Evolutionary conservation across 768 basidiomycete genomes (phyloP), one percentile per base, ranked within the genome.

Genomic region (Chalciporus piperatus): DNA sequence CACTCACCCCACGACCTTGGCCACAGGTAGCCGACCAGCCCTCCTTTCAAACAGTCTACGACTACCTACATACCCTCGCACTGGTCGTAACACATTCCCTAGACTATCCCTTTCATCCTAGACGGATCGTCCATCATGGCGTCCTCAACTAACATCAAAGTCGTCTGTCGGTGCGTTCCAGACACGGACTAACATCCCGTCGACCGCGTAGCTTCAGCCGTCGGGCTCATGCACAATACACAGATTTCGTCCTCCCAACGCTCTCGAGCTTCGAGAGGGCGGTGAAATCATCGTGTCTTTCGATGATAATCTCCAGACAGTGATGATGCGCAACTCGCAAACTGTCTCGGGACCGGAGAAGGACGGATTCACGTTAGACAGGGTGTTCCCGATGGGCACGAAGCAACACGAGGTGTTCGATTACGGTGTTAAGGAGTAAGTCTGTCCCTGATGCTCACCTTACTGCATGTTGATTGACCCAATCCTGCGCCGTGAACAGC

Each of bases 311-410:
- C 74, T 91, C 27, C 87, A 88, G 61, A 89, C 90, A 2, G 91
- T 90, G 47, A 78, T 85, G 59, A 76, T 98, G 73, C 87, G 84
- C 71, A 85, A 82, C 37, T 76, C 83, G 33, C 77, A 82, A 57
- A 64, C 81, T 20, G 77, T 81, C 51, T 80, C 86, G 41, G 95
- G 93, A 3, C 89, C 94, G 41, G 95, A 97, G 76, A 96, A 85
- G 75, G 90, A 94, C 76, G 96, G 96, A 23, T 99, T 99, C 74
- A 94, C 93, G 32, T 96, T 98, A 64, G 97, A 99, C 70, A 81
- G 95, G 56, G 93, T 96, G 19, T 99, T 99, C 69, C 87, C 92
- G 50, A 92, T 95, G 78, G 83, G 78, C 37, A 92, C 95, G 40
- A 80, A 84, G 69, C 97, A 99, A 69, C 74, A 83, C 48, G 93